Percentiles rank a stretch among this genome's conserved stretches.
Conservation (phyloP, 192 early-diverging fungal species). For the Backusella westeae region DNA sequence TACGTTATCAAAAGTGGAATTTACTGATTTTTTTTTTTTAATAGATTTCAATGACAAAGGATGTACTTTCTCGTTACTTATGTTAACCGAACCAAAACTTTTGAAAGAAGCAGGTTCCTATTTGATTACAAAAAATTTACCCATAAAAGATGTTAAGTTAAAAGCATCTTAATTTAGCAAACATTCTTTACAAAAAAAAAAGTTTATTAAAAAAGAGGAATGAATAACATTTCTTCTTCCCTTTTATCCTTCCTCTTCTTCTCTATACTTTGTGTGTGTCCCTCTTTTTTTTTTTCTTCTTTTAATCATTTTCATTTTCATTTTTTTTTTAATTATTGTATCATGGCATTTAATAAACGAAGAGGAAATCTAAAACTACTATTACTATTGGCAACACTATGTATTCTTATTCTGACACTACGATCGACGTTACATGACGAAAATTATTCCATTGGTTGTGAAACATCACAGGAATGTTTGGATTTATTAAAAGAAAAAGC, state of each 20-base stretch:
- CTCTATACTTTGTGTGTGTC: not conserved
- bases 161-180: slow-evolving; percentile 6
- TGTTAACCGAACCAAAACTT: not conserved
- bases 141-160: slow-evolving; percentile 3
- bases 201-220: not conserved
- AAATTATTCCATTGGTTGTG: not conserved
- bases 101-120: not conserved
- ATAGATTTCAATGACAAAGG: slow-evolving; percentile 11
- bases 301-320: not conserved
- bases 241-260: not conserved
- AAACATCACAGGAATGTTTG: slow-evolving; percentile 2
- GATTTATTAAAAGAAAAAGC: slow-evolving; percentile 9
- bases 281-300: not conserved
- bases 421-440: not conserved
- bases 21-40: not conserved
- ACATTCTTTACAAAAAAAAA: slow-evolving; percentile 7
- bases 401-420: not conserved
- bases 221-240: not conserved
- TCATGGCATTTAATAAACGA: slow-evolving; percentile 1
- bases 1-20: not conserved
- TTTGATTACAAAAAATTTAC: not conserved
- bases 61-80: not conserved
- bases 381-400: not conserved
- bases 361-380: not conserved
- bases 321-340: not conserved